These are phyloP conservation scores for Lasiodiplodia hormozganensis DNA, from an alignment of 2,329 filamentous ascomycete genomes.

Conservation along the genomic window DNA sequence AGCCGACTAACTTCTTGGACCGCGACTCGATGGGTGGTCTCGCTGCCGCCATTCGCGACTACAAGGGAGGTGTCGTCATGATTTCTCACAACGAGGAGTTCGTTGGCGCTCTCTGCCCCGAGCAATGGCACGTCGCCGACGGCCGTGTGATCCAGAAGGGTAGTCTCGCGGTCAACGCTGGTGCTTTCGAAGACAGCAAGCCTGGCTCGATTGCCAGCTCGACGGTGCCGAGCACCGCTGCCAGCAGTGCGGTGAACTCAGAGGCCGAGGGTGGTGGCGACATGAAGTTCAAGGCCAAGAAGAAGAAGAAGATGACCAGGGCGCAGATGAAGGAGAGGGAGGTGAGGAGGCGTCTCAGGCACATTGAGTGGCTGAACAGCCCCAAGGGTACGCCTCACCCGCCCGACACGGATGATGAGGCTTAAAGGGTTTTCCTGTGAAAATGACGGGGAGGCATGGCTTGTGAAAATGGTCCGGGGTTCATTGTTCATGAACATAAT, in stretches of 20 bases:
- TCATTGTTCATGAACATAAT: conserved; percentile 16
- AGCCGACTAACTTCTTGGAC: conserved; percentile 99
- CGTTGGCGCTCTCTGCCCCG: conserved; percentile 90
- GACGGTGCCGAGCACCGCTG: conserved; percentile 44
- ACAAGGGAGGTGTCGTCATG: conserved; percentile 98
- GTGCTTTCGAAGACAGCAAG: conserved; percentile 85
- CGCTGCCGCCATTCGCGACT: conserved; percentile 96
- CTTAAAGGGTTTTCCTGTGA: conserved; percentile 30
- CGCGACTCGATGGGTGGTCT: conserved; percentile 96
- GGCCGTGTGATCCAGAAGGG: conserved; percentile 87
- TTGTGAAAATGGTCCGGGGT: neutral
- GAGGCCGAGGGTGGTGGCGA: conserved; percentile 78
- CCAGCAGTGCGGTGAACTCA: conserved; percentile 71
- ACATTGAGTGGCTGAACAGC: conserved; percentile 79
- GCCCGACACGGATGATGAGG: conserved; percentile 50
- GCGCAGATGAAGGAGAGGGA: conserved; percentile 95
- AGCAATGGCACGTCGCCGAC: conserved; percentile 94
- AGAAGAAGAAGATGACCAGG: conserved; percentile 99
- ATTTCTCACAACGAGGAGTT: conserved; percentile 99
- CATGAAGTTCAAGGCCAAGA: conserved; percentile 90
- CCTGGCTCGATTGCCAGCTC: conserved; percentile 65
- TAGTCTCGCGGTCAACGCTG: conserved; percentile 72
- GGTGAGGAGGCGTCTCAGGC: conserved; percentile 81
- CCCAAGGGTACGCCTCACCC: conserved; percentile 58
- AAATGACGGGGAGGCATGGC: neutral